Base-by-base conservation (phyloP, 2,329 filamentous ascomycete genomes). In the Cryoendolithus antarcticus region DNA sequence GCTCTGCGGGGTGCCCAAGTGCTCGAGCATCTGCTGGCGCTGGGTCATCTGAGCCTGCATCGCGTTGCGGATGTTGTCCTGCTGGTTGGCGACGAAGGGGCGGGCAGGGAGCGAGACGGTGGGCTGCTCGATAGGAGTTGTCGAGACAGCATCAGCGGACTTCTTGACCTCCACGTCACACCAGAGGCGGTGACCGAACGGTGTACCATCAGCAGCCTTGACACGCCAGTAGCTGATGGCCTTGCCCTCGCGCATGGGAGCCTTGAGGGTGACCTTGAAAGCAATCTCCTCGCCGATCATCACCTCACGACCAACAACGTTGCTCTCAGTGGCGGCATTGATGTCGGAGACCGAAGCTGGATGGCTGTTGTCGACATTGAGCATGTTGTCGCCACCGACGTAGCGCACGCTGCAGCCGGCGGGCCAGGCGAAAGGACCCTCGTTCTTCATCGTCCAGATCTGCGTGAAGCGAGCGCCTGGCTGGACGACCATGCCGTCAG, bases 151-250 rank as follows among this genome's bases (percentile, higher is more conserved):
- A 38, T 44, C 41, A 35, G 48, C 43, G 28, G 45, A 43, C 44
- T 49, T 42, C 46, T 52, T 51, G 41, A 95, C 85, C 37, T 76
- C 74, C 46, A 98, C 76, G 49, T 96, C 86, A 57, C 89, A 95
- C 89, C 89, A 98, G 35, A 98, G 70, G 54, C 86, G 83, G 65
- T 95, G 84, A 30, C 91, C 91, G 48, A 96, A 95, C 48, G 85
- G 82, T 47, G 73, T 68, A 15, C 88, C 88, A 41, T 85, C 78
- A 6, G 77, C 71, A 43, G 84, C 78, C 51, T 88, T 93, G 48
- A 98, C 68, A 46, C 89, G 86, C 91, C 91, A 98, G 72, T 95
- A 95, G 2, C 91, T 96, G 55, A 94, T 91, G 43, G 80, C 72
- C 60, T 81, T 83, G 40, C 89, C 88, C 39, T 76, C 64, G 35